Evolutionary conservation across 345 rosid species (phyloP), one percentile per base, ranked within the genome.

Genomic region (Mercurialis annua): DNA sequence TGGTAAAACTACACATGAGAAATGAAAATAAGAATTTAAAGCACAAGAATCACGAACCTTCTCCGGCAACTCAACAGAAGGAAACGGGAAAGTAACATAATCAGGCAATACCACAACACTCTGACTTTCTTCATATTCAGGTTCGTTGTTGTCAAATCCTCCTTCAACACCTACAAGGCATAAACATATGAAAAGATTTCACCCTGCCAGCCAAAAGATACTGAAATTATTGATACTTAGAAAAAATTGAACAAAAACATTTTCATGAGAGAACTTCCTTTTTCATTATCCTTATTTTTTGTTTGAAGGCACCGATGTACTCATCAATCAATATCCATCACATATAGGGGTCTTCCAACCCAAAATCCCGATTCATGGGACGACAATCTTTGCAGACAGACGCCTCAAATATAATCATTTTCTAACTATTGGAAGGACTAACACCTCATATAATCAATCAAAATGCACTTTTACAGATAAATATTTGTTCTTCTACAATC

Each of bases 51-150:
- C 46, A 55, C 61, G 34, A 64, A 95, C 99, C 99, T 95, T 95
- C 83, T 95, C 99, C 21, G 98, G 99, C 77, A 95, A 78, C 76
- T 92, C 96, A 75, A 95, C 92, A 12, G 89, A 85, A 73, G 99
- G 99, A 76, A 90, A 88, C 16, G 90, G 84, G 60, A 92, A 87
- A 31, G 90, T 76, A 30, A 83, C 82, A 59, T 84, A 81, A 67
- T 77, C 85, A 49, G 98, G 99, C 74, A 95, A 84, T 61, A 95
- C 76, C 58, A 92, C 87, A 50, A 92, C 82, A 57, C 65, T 82
- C 68, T 79, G 78, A 66, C 82, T 78, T 71, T 90, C 94, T 65
- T 95, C 99, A 65, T 88, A 90, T 79, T 88, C 90, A 59, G 86
- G 80, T 66, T 86, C 98, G 69, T 71, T 87, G 83, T 82, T 90